phyloP scores from a whole-genome alignment of 441 rosid species.

The Croton setiger region DNA sequence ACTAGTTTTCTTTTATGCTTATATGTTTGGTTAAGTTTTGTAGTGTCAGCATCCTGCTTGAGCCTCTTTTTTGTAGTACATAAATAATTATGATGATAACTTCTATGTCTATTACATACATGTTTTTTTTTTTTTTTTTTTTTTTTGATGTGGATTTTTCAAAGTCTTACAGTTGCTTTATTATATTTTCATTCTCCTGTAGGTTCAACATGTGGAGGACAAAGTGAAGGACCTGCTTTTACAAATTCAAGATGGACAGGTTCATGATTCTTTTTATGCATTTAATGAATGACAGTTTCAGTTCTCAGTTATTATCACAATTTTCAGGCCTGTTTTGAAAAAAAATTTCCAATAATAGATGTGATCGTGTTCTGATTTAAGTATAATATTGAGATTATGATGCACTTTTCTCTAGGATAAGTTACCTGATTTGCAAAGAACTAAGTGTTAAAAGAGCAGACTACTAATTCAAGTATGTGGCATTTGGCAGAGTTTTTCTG shows the following conservation, averaged over 20 bases:
- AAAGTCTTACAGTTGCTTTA: neutral
- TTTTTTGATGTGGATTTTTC: constrained; percentile 1
- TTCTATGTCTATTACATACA: neutral
- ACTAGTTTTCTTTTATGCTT: neutral
- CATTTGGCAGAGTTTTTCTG: neutral
- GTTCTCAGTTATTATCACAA: neutral
- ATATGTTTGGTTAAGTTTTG: neutral
- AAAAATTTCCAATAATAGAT: neutral
- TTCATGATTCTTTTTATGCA: constrained; percentile 12
- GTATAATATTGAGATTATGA: neutral
- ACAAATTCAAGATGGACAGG: constrained; percentile 56
- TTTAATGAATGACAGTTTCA: constrained; percentile 13
- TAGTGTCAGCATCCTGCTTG: neutral
- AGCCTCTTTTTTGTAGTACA: neutral
- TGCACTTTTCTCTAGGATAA: neutral
- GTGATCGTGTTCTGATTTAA: neutral
- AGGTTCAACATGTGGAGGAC: constrained; percentile 89
- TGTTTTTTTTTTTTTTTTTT: no score
- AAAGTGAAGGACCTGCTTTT: constrained; percentile 60
- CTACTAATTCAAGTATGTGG: neutral
- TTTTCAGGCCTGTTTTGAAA: neutral
- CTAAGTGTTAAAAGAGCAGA: neutral
- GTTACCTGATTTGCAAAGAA: neutral
- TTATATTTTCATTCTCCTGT: constrained; percentile 10
- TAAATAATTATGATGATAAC: neutral